Percentiles rank a stretch among this genome's conserved stretches.
Evolutionary conservation across 805 yeast genomes (phyloP).

Genomic region (Pichia paraexigua): DNA sequence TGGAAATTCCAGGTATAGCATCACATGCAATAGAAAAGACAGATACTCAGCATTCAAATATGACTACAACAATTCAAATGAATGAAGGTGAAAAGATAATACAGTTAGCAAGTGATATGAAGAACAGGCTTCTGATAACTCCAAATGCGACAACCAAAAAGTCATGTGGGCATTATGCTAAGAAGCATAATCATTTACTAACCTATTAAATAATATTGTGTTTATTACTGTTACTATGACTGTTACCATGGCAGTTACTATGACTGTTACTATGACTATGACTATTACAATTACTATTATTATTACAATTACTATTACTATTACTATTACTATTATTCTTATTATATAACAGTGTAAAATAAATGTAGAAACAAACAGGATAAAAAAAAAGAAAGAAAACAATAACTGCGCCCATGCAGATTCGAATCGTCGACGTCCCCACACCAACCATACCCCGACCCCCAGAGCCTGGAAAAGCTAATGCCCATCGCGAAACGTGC

Average conservation of each 20-base stretch:
- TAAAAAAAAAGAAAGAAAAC: background rate
- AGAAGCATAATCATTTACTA: slow-evolving; percentile 15
- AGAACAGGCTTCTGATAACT: slow-evolving; percentile 18
- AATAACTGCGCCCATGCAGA: too few species aligned
- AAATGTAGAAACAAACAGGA: background rate
- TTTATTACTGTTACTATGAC: background rate
- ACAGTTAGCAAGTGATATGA: slow-evolving; percentile 12
- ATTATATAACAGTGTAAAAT: background rate
- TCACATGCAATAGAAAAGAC: background rate
- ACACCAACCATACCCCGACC: too few species aligned
- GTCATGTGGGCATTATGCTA: slow-evolving; percentile 14
- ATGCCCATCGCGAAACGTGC: too few species aligned
- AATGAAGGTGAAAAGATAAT: slow-evolving; percentile 7
- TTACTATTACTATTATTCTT: background rate
- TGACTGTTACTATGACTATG: too few species aligned
- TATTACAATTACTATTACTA: too few species aligned
- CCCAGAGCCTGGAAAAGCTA: too few species aligned
- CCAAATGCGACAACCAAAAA: slow-evolving; percentile 20
- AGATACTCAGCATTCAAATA: background rate
- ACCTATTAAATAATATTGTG: background rate
- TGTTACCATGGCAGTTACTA: too few species aligned
- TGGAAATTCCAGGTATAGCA: too few species aligned
- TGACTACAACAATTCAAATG: slow-evolving; percentile 5
- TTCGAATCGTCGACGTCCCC: too few species aligned
- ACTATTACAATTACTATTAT: too few species aligned